Conservation (phyloP, 176 grass and related monocot species). For the Triticum monococcum region DNA sequence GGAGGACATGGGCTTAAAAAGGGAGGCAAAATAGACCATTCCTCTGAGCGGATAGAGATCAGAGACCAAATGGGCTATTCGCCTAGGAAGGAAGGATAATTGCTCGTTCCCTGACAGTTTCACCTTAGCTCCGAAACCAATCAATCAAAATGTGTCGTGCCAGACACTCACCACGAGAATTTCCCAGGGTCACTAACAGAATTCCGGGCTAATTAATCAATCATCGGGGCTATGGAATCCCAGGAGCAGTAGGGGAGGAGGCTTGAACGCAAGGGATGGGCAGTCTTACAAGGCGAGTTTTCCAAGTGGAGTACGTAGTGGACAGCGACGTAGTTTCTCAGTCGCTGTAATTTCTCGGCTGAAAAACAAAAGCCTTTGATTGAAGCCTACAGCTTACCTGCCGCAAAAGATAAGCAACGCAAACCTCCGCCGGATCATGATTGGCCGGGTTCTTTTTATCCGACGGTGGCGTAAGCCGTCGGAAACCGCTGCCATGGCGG, state of each 20-base stretch:
- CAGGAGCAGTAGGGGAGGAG: neutral
- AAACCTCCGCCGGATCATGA: conserved; percentile 24
- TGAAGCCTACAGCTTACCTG: conserved; percentile 32
- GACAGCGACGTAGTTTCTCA: conserved; percentile 23
- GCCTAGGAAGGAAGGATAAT: conserved; percentile 12
- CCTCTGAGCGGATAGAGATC: conserved; percentile 32
- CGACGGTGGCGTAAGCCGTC: conserved; percentile 30
- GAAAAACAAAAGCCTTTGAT: neutral
- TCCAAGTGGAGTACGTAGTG: neutral
- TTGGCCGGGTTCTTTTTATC: neutral
- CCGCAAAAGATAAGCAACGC: conserved; percentile 36
- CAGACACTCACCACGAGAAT: neutral
- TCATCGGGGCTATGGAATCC: neutral
- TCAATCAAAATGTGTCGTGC: neutral
- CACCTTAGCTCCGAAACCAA: conserved; percentile 2
- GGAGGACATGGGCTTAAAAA: conserved; percentile 47
- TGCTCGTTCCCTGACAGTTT: neutral
- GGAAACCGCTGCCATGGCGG: conserved; percentile 1
- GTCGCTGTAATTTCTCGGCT: neutral
- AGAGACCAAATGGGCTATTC: conserved; percentile 34
- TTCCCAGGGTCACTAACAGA: too few relatives aligned
- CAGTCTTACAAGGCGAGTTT: conserved; percentile 57
- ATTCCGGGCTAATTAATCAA: neutral
- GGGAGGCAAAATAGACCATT: conserved; percentile 25
- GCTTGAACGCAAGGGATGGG: conserved; percentile 59